A percentile compares a stretch with the other conserved stretches of the same genome.
Evolutionary conservation across 306 rosid genomes (phyloP).

Genomic region (Comarum palustre): DNA sequence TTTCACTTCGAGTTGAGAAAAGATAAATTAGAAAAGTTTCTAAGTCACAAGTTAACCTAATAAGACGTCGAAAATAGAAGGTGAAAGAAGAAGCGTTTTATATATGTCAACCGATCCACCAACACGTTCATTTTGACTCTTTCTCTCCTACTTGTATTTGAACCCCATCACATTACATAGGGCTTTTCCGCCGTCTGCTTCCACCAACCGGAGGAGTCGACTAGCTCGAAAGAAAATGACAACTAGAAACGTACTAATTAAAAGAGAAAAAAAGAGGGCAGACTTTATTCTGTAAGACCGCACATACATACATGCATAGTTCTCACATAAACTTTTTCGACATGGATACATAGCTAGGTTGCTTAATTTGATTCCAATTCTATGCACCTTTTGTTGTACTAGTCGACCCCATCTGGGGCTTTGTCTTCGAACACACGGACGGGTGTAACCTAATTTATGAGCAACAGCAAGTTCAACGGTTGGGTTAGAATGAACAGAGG

Average conservation of each 20-base stretch:
- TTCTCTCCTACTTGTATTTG: not conserved
- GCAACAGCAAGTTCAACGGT: too few species aligned
- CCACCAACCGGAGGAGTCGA: too few species aligned
- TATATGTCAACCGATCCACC: too few species aligned
- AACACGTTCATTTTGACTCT: not conserved
- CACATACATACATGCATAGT: not conserved
- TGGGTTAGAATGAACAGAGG: too few species aligned
- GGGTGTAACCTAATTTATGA: not conserved
- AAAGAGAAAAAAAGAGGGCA: not conserved
- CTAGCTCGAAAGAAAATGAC: not conserved
- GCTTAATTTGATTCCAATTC: slow-evolving; percentile 1
- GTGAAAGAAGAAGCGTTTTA: too few species aligned
- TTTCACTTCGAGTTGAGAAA: too few species aligned
- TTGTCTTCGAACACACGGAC: slow-evolving; percentile 5
- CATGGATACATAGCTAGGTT: not conserved
- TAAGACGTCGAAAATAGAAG: too few species aligned
- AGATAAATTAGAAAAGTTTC: too few species aligned
- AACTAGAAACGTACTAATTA: not conserved
- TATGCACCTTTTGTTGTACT: not conserved
- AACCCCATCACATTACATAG: not conserved
- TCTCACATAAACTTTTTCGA: too few species aligned
- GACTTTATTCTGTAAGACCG: not conserved
- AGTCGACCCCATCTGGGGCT: slow-evolving; percentile 5
- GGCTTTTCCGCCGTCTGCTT: not conserved
- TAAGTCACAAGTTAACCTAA: too few species aligned